A percentile compares a stretch with the other conserved stretches of the same genome.
Conservation (phyloP, 169 alveolate genomes). For the Plasmodium ovale region DNA sequence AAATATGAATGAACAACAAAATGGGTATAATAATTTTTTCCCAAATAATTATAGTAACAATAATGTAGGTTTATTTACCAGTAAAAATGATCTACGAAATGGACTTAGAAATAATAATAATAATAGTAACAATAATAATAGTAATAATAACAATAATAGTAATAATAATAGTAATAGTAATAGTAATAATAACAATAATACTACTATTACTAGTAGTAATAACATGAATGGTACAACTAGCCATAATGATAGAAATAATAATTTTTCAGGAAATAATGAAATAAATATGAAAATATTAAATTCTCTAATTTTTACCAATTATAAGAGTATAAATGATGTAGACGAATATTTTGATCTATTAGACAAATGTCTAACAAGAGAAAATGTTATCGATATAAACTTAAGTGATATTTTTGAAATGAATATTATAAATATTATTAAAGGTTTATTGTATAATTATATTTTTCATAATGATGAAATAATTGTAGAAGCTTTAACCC, state of each 20-base stretch:
- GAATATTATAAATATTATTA: conserved; percentile 54
- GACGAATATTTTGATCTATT: conserved; percentile 72
- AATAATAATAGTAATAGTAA: conserved; percentile 5
- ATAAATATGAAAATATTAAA: conserved; percentile 49
- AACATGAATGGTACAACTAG: background rate
- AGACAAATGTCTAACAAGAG: conserved; percentile 71
- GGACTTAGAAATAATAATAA: conserved; percentile 8
- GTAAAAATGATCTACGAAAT: conserved; percentile 20
- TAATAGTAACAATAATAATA: background rate
- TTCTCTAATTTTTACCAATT: conserved; percentile 71
- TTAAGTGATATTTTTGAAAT: conserved; percentile 74
- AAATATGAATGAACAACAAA: background rate
- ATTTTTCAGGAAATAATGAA: conserved; percentile 32
- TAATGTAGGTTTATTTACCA: conserved; percentile 15
- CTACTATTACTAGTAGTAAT: background rate
- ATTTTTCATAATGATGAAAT: conserved; percentile 75
- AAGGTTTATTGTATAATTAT: conserved; percentile 56
- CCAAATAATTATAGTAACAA: conserved; percentile 24
- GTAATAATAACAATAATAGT: background rate
- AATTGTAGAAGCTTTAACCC: conserved; percentile 70
- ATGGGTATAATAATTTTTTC: conserved; percentile 5
- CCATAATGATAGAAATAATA: conserved; percentile 16
- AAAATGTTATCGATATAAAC: conserved; percentile 69
- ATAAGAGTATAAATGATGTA: conserved; percentile 68
- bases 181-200: background rate